These are phyloP conservation scores for Phytopythium cucurbitacearum DNA, from an alignment of 352 stramenopile genomes.

Conservation along the genomic window DNA sequence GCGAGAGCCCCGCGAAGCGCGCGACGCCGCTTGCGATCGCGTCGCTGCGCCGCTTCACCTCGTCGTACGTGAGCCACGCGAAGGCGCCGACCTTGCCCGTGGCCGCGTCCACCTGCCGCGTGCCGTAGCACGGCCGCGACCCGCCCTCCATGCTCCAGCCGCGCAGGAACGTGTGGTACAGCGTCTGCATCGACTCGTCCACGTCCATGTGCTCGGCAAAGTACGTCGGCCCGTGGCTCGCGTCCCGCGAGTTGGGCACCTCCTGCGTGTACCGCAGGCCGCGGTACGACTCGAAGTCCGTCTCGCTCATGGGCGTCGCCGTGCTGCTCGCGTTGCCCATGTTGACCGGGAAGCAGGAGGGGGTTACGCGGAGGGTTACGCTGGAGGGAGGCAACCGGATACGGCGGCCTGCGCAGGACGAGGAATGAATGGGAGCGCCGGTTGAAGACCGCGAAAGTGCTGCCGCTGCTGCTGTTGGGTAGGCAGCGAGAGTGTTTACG, in stretches of 20 bases:
- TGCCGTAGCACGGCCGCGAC: constrained; percentile 31
- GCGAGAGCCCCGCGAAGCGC: constrained; percentile 8
- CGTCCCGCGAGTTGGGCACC: constrained; percentile 33
- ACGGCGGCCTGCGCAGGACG: constrained; percentile 7
- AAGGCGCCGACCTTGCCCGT: constrained; percentile 21
- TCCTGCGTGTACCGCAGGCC: constrained; percentile 35
- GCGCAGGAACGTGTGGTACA: constrained; percentile 43
- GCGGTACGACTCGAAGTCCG: constrained; percentile 54
- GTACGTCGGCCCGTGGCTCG: constrained; percentile 33
- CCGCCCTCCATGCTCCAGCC: constrained; percentile 10
- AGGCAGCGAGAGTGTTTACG: constrained; percentile 8
- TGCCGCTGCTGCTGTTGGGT: not conserved
- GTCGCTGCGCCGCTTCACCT: constrained; percentile 5
- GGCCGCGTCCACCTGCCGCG: constrained; percentile 21
- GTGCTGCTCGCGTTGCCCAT: constrained; percentile 46
- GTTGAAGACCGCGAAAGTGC: not conserved
- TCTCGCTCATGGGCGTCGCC: constrained; percentile 36
- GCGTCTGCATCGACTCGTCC: constrained; percentile 34
- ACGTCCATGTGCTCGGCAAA: constrained; percentile 12
- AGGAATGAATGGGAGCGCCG: not conserved
- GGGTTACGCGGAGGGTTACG: constrained; percentile 3
- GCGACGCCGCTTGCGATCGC: constrained; percentile 15
- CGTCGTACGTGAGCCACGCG: constrained; percentile 16
- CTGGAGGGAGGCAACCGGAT: not conserved
- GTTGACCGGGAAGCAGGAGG: not conserved